Percentiles rank a stretch among this genome's conserved stretches.
phyloP scores from a whole-genome alignment of 2,329 filamentous ascomycete species.

The Fusarium brevicatenulatum region DNA sequence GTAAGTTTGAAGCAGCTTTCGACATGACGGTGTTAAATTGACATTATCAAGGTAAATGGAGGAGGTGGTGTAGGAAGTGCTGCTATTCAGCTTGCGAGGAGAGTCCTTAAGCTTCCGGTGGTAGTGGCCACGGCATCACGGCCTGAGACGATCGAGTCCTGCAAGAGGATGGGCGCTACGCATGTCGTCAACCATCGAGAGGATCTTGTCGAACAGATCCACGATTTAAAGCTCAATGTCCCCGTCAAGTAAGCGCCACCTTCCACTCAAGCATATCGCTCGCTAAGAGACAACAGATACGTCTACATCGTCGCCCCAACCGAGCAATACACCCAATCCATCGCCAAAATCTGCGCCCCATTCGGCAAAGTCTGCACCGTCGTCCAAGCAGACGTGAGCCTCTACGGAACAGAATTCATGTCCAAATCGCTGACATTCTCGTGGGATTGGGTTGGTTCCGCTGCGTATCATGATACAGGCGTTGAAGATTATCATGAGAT shows the following conservation, averaged over 20 bases:
- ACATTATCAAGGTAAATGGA: not conserved
- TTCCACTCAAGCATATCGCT: rapidly evolving
- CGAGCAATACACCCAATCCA: not conserved
- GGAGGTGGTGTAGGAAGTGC: slow-evolving; percentile 1
- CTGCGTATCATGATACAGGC: not conserved
- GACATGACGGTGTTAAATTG: rapidly evolving
- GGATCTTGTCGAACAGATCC: not conserved
- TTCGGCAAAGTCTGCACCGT: slow-evolving; percentile 3
- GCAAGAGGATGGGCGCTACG: not conserved
- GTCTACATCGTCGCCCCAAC: not conserved
- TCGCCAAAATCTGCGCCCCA: not conserved
- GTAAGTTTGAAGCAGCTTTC: not conserved
- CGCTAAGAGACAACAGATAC: not conserved
- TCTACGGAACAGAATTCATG: not conserved
- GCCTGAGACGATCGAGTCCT: not conserved
- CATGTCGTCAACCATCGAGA: not conserved
- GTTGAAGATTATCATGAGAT: not conserved
- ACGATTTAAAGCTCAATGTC: not conserved
- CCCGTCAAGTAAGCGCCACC: not conserved
- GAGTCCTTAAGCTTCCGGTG: not conserved
- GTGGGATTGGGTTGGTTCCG: not conserved
- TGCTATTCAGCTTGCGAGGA: not conserved
- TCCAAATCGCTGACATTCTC: not conserved
- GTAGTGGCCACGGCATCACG: not conserved
- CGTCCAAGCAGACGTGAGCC: not conserved